Conservation (phyloP, 2,329 filamentous ascomycete genomes). For the Pseudogymnoascus sp. region DNA sequence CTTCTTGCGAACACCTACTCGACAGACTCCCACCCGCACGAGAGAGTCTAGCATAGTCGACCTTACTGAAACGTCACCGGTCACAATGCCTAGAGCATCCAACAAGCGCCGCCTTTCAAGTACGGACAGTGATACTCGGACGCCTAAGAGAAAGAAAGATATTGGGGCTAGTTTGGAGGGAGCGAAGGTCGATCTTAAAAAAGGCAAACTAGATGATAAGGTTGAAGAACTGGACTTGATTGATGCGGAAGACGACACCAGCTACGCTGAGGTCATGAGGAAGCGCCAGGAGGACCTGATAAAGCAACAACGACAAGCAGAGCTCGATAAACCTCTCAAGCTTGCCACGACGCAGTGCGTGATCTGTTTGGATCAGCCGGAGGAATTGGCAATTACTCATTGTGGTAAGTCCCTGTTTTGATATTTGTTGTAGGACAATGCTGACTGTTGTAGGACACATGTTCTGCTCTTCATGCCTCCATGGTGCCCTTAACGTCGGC, state of each 20-base stretch:
- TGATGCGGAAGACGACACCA: conserved; percentile 21
- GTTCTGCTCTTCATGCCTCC: conserved; percentile 55
- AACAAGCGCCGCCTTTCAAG: conserved; percentile 16
- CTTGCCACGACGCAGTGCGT: conserved; percentile 53
- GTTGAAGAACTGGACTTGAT: conserved; percentile 24
- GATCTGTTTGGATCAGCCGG: conserved; percentile 57
- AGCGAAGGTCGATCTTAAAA: conserved; percentile 3
- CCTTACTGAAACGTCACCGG: conserved; percentile 12
- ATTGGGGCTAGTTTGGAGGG: not conserved
- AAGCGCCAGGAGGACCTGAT: conserved; percentile 25
- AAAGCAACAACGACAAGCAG: conserved; percentile 35
- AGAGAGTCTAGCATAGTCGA: conserved; percentile 13
- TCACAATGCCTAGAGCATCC: not conserved
- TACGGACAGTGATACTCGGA: conserved; percentile 23
- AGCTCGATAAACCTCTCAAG: conserved; percentile 40
- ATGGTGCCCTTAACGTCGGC: conserved; percentile 50
- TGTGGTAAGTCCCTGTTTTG: conserved; percentile 44
- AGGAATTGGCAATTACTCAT: conserved; percentile 52
- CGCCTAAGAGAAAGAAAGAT: conserved; percentile 8
- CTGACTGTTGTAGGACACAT: conserved; percentile 43
- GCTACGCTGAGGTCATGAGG: conserved; percentile 23
- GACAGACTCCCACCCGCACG: not conserved
- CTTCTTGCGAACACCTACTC: not conserved
- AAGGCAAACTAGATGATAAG: conserved; percentile 14
- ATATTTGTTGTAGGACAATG: not conserved